Conservation (phyloP, 2,329 filamentous ascomycete genomes). For the Fusarium marasasianum region DNA sequence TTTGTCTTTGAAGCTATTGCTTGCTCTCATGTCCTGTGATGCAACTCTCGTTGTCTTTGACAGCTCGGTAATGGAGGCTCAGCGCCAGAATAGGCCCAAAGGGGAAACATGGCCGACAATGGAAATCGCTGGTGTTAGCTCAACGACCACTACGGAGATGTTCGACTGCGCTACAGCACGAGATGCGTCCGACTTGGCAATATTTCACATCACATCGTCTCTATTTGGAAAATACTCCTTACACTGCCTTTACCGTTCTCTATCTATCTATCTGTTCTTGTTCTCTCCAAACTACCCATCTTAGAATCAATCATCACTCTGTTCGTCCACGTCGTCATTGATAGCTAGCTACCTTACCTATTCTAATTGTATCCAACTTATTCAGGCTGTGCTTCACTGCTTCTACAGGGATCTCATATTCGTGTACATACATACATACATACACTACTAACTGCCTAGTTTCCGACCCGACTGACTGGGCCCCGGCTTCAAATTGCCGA, state of each 20-base stretch:
- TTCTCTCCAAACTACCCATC: neutral
- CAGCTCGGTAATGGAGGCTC: conserved; percentile 35
- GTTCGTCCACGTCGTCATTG: neutral
- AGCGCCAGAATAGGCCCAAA: conserved; percentile 30
- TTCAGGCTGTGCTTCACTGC: conserved; percentile 11
- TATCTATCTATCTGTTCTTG: neutral
- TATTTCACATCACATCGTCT: conserved; percentile 12
- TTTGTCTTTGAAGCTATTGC: conserved; percentile 1
- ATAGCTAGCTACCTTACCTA: neutral
- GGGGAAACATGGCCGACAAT: conserved; percentile 29
- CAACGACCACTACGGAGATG: conserved; percentile 33
- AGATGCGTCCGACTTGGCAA: conserved; percentile 26
- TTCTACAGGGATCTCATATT: conserved; percentile 7
- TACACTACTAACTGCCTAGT: neutral
- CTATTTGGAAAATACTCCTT: conserved; percentile 29
- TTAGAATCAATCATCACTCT: neutral
- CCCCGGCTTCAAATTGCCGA: conserved; percentile 20
- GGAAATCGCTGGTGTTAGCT: conserved; percentile 21
- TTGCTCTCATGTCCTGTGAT: conserved; percentile 3
- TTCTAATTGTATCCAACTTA: neutral
- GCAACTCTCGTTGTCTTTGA: conserved; percentile 13
- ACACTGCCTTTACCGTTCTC: neutral
- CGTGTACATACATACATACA: neutral
- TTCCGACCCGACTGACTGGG: conserved; percentile 24
- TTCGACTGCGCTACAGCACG: conserved; percentile 27